phyloP scores from a whole-genome alignment of 1,284 basidiomycete genomes.

The Vanrija sp. region DNA sequence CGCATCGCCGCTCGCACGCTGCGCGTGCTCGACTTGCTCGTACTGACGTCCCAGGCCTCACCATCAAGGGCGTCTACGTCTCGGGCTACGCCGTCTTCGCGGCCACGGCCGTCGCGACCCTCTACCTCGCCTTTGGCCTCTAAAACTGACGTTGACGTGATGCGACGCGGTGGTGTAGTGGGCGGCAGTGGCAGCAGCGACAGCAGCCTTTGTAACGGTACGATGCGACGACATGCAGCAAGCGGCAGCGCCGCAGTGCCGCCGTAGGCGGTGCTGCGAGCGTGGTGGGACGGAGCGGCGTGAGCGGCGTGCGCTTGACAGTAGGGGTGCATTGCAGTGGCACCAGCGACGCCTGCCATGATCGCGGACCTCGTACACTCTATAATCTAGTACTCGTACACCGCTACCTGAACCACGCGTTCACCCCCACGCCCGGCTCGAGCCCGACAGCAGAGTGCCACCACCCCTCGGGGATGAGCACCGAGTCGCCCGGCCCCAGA shows the following conservation, averaged over 20 bases:
- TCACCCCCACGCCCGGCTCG: slow-evolving; percentile 31
- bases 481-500: slow-evolving; percentile 31
- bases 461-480: slow-evolving; percentile 44
- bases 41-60: slow-evolving; percentile 58
- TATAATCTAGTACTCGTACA: too few species aligned
- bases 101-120: slow-evolving; percentile 68
- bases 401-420: slow-evolving; percentile 40
- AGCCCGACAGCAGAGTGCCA: slow-evolving; percentile 41
- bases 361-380: too few species aligned
- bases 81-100: slow-evolving; percentile 81
- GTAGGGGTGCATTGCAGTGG: too few species aligned
- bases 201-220: neutral
- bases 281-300: too few species aligned
- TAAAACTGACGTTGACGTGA: slow-evolving; percentile 1
- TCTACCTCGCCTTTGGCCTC: slow-evolving; percentile 45
- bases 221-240: slow-evolving; percentile 8
- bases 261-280: too few species aligned
- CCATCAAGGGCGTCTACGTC: slow-evolving; percentile 70
- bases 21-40: slow-evolving; percentile 6
- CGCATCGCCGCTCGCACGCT: slow-evolving; percentile 1
- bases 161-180: slow-evolving; percentile 1
- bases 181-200: neutral
- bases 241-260: neutral
- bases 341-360: too few species aligned
- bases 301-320: too few species aligned